phyloP scores from a whole-genome alignment of 2,329 filamentous ascomycete species.

The Aureobasidium uvarum region DNA sequence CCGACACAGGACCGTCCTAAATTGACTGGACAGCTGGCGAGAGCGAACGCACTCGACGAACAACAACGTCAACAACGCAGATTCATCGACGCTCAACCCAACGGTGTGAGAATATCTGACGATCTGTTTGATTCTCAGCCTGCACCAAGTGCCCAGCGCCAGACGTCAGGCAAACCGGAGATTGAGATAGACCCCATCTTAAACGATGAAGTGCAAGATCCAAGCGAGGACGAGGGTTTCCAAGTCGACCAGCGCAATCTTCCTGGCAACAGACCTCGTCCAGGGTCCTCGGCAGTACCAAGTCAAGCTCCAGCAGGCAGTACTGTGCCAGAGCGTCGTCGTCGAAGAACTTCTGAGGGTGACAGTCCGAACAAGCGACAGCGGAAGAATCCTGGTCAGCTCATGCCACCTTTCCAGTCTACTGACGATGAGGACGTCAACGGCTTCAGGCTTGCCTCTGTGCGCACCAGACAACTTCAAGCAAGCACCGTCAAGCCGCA shows the following conservation, averaged over 20 bases:
- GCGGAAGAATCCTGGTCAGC: conserved; percentile 37
- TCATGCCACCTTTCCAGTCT: conserved; percentile 33
- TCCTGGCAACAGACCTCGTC: conserved; percentile 29
- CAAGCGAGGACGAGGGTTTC: conserved; percentile 47
- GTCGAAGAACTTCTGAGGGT: neutral
- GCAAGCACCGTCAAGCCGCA: conserved; percentile 41
- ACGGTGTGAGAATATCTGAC: conserved; percentile 38
- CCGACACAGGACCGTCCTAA: neutral
- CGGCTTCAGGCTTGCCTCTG: neutral
- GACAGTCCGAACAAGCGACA: conserved; percentile 28
- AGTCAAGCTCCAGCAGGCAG: neutral
- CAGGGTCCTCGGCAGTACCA: neutral
- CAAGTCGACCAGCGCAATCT: conserved; percentile 41
- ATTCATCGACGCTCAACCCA: conserved; percentile 44
- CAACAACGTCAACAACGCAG: conserved; percentile 29
- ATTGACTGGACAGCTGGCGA: neutral
- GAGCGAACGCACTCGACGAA: neutral
- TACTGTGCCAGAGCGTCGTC: neutral
- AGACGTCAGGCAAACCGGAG: neutral
- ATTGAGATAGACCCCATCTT: neutral
- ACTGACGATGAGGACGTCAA: conserved; percentile 31
- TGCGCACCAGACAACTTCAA: neutral
- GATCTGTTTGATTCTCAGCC: neutral
- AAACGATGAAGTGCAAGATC: conserved; percentile 33
- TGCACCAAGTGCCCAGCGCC: neutral